phyloP scores from a whole-genome alignment of 257 asterid species.

The Gardenia jasminoides region DNA sequence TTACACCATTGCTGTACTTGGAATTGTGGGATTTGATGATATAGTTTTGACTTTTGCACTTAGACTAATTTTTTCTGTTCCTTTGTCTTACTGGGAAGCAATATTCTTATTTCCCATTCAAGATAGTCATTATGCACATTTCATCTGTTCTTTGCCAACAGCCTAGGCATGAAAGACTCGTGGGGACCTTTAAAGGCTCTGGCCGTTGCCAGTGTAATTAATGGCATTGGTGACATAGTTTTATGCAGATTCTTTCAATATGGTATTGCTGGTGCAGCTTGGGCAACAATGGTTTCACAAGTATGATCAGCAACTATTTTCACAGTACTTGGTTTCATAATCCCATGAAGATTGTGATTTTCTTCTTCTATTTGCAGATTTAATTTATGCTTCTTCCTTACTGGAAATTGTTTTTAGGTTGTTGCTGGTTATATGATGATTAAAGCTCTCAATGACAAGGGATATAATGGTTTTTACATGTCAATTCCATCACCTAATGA shows the following conservation, averaged over 20 bases:
- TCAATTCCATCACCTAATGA: slow-evolving; percentile 71
- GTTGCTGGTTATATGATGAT: slow-evolving; percentile 95
- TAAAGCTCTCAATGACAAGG: slow-evolving; percentile 67
- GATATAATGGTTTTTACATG: slow-evolving; percentile 77
- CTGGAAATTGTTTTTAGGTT: slow-evolving; percentile 48
- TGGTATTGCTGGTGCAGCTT: slow-evolving; percentile 99
- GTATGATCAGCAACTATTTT: slow-evolving; percentile 32
- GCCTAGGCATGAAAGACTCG: slow-evolving; percentile 97
- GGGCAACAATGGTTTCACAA: slow-evolving; percentile 99
- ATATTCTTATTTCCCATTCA: neutral
- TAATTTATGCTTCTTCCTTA: slow-evolving; percentile 9
- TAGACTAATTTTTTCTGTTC: neutral
- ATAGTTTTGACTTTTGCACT: neutral
- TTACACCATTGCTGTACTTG: neutral
- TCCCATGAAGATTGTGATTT: slow-evolving; percentile 8
- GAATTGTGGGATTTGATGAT: neutral
- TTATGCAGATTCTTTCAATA: slow-evolving; percentile 73
- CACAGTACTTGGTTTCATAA: neutral
- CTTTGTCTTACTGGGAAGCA: neutral
- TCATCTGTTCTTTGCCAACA: slow-evolving; percentile 31
- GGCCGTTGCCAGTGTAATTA: slow-evolving; percentile 76
- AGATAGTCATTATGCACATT: slow-evolving; percentile 9
- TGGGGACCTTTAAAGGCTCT: slow-evolving; percentile 98
- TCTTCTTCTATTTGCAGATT: neutral
- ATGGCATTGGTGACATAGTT: slow-evolving; percentile 84